Conservation (phyloP, 805 yeast genomes). For the Blastobotrys attinorum region DNA sequence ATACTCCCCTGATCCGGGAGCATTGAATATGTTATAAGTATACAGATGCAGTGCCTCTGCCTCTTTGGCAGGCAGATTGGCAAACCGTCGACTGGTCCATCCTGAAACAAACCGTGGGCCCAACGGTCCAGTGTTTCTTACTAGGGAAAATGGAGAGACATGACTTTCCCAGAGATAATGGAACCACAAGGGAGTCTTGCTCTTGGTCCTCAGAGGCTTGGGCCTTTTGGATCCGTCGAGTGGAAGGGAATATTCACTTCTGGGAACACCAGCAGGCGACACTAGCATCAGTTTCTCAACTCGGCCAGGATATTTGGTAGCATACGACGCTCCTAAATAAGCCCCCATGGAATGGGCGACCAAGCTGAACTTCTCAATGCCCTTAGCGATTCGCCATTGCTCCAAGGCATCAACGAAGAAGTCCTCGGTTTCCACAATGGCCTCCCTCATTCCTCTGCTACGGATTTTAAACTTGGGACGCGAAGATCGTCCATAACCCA, state of each 20-base stretch:
- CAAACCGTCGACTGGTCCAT: conserved; percentile 81
- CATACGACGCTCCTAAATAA: conserved; percentile 63
- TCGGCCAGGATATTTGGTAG: conserved; percentile 49
- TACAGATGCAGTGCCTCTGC: conserved; percentile 60
- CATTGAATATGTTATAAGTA: conserved; percentile 75
- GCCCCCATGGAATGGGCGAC: conserved; percentile 95
- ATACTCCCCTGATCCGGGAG: conserved; percentile 89
- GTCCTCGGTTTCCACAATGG: conserved; percentile 43
- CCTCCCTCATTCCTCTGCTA: conserved; percentile 25
- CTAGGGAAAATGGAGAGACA: conserved; percentile 76
- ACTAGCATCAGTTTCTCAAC: conserved; percentile 64
- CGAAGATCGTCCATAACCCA: conserved; percentile 87
- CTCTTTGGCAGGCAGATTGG: conserved; percentile 42
- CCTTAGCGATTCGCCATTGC: conserved; percentile 50
- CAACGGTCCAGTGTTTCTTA: conserved; percentile 67
- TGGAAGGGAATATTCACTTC: conserved; percentile 29
- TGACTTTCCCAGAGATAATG: conserved; percentile 76
- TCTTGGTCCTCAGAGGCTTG: conserved; percentile 4
- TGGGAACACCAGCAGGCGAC: conserved; percentile 81
- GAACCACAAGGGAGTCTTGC: conserved; percentile 66
- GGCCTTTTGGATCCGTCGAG: conserved; percentile 9
- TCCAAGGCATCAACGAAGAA: conserved; percentile 61
- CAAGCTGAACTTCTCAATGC: conserved; percentile 44
- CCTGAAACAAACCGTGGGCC: conserved; percentile 84
- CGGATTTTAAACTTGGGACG: conserved; percentile 45